These are phyloP conservation scores for Calonectria crousiana DNA, from an alignment of 2,329 filamentous ascomycete species.

Conservation along the genomic window DNA sequence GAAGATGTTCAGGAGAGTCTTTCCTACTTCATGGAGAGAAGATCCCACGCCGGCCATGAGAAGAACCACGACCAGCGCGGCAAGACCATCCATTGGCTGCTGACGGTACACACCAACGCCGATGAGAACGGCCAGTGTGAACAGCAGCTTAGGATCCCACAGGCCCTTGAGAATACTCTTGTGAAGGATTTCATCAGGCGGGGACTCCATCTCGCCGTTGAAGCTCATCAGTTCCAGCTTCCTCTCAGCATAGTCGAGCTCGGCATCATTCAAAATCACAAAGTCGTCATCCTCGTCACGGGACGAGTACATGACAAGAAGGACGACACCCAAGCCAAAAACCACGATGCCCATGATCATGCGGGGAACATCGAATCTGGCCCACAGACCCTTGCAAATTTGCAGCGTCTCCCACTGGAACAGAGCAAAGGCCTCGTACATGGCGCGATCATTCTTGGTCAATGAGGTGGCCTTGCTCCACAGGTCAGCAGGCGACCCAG, in stretches of 20 bases:
- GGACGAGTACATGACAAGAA: conserved; percentile 80
- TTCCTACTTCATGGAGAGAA: conserved; percentile 58
- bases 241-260: conserved; percentile 71
- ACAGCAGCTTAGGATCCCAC: conserved; percentile 50
- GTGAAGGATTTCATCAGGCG: conserved; percentile 53
- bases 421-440: conserved; percentile 71
- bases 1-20: conserved; percentile 64
- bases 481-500: conserved; percentile 54
- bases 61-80: conserved; percentile 53
- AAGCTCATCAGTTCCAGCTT: conserved; percentile 63
- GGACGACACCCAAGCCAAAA: conserved; percentile 74
- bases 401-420: conserved; percentile 85
- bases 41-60: conserved; percentile 57
- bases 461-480: conserved; percentile 61
- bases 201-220: conserved; percentile 53
- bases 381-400: conserved; percentile 89
- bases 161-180: conserved; percentile 50
- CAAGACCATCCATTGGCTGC: conserved; percentile 50
- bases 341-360: conserved; percentile 86
- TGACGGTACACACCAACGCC: conserved; percentile 48
- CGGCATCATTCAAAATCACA: conserved; percentile 65
- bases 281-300: conserved; percentile 67
- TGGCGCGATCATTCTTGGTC: conserved; percentile 53
- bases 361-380: conserved; percentile 86
- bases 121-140: conserved; percentile 45